Evolutionary conservation across 257 asterid genomes (phyloP).

Genomic region (Misopates orontium): DNA sequence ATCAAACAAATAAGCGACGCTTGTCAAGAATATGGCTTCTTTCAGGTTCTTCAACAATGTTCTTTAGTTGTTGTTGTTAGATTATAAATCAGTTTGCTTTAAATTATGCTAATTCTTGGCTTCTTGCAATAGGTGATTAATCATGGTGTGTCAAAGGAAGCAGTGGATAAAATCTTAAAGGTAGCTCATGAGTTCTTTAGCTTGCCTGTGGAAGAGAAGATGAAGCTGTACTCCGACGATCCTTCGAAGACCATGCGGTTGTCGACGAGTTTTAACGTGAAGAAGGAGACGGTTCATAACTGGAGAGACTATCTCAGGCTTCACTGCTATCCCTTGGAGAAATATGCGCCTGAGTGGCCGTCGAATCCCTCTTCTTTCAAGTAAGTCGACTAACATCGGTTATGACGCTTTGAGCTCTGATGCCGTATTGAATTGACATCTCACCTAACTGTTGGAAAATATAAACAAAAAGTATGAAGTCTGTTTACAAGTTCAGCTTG

Average conservation of each 20-base stretch:
- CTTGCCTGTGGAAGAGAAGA: conserved; percentile 57
- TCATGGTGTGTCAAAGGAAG: conserved; percentile 46
- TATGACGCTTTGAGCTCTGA: background rate
- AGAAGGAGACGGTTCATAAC: conserved; percentile 55
- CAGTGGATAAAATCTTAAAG: conserved; percentile 30
- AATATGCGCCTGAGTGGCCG: conserved; percentile 66
- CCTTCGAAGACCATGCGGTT: conserved; percentile 55
- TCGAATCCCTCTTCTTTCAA: conserved; percentile 49
- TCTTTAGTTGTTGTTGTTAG: background rate
- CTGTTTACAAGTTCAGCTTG: too few species aligned
- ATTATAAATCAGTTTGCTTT: too few species aligned
- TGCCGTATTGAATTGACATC: too few species aligned
- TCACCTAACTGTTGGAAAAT: too few species aligned
- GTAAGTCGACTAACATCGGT: conserved; percentile 25
- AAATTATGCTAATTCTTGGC: background rate
- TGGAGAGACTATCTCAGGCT: conserved; percentile 70
- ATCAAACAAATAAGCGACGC: conserved; percentile 44
- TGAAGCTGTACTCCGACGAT: conserved; percentile 60
- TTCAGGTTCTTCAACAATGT: conserved; percentile 42
- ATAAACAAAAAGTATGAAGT: too few species aligned
- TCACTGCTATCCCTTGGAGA: conserved; percentile 59
- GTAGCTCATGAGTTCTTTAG: conserved; percentile 53
- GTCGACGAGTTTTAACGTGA: conserved; percentile 60
- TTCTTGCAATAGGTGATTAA: conserved; percentile 46
- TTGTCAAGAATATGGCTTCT: conserved; percentile 51